These are phyloP conservation scores for Xylariaceae sp. DNA, from an alignment of 2,329 filamentous ascomycete genomes.

Conservation along the genomic window DNA sequence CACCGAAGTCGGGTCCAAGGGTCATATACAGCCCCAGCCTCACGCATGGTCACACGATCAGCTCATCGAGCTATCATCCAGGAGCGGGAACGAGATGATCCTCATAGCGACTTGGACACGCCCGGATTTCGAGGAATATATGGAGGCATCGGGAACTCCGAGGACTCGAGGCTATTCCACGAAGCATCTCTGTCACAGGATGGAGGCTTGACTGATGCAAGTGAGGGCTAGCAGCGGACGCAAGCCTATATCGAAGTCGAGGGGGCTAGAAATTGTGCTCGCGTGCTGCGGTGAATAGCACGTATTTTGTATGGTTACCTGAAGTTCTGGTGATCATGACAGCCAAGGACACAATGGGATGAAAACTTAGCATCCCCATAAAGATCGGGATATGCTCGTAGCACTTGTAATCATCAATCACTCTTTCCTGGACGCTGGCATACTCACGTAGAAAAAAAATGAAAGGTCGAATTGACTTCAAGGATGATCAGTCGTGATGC, in stretches of 20 bases:
- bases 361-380: no score
- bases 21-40: constrained; percentile 39
- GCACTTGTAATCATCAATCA: no score
- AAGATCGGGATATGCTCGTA: no score
- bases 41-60: constrained; percentile 9
- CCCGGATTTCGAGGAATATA: constrained; percentile 44
- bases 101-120: constrained; percentile 29
- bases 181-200: constrained; percentile 13
- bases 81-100: constrained; percentile 30
- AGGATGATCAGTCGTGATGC: no score
- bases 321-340: no score
- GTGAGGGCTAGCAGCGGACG: neutral
- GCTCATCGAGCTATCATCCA: constrained; percentile 8
- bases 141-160: constrained; percentile 44
- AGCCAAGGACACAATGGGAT: no score
- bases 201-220: constrained; percentile 2
- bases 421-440: no score
- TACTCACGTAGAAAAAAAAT: no score
- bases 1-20: constrained; percentile 40
- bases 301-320: no score
- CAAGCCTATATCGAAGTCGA: neutral
- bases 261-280: no score
- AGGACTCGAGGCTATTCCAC: constrained; percentile 28
- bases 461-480: no score
- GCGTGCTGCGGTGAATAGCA: no score